Base-by-base conservation (phyloP, 805 yeast genomes). In the Monosporozyma solicola region DNA sequence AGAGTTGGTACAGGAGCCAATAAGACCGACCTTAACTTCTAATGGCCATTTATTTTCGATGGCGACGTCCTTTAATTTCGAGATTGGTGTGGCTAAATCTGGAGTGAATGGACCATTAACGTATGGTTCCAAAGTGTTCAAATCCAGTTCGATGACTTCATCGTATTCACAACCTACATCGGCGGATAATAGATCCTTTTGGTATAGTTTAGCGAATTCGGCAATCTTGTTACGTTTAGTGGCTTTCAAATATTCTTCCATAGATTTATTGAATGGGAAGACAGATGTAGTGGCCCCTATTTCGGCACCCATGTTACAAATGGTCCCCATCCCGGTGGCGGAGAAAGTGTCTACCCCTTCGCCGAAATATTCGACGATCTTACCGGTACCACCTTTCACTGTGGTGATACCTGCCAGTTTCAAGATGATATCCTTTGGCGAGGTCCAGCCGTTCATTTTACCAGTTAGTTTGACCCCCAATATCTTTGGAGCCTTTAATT, bases 251-350 rank as follows among this genome's bases (percentile, higher is more conserved):
- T 91, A 92, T 60, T 85, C 86, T 70, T 75, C 82, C 87, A 87
- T 91, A 59, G 92, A 85, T 67, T 83, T 80, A 79, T 88, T 90
- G 87, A 80, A 90, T 71, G 98, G 98, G 95, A 91, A 91, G 56
- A 87, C 88, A 48, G 97, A 91, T 54, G 98, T 91, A 58, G 98
- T 91, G 56, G 97, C 97, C 76, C 98, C 98, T 63, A 91, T 90
- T 76, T 91, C 98, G 61, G 98, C 98, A 79, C 98, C 98, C 98
- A 91, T 91, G 75, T 91, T 91, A 81, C 98, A 91, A 75, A 91
- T 91, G 64, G 98, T 91, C 71, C 95, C 98, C 98, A 91, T 91
- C 80, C 98, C 98, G 51, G 98, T 92, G 74, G 96, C 89, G 50
- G 96, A 87, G 72, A 91, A 84, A 55, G 92, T 80, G 66, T 85